A percentile compares a stretch with the other conserved stretches of the same genome.
Evolutionary conservation across 495 filamentous ascomycete genomes (phyloP).

Genomic region (Hypoxylon rickii): DNA sequence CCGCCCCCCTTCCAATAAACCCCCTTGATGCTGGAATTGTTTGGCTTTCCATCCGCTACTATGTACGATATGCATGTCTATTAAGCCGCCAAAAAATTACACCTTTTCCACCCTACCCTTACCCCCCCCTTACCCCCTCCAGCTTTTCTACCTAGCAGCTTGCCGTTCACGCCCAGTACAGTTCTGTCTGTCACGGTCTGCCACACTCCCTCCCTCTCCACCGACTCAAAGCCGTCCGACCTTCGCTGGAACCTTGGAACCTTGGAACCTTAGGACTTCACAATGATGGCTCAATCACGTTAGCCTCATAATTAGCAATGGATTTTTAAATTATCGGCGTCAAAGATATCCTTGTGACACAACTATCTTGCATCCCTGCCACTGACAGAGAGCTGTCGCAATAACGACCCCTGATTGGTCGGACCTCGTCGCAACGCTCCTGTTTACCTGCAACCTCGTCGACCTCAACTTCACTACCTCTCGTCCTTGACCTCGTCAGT

Average conservation of each 20-base stretch:
- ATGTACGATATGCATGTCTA: background rate
- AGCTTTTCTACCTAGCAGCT: background rate
- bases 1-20: background rate
- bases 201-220: conserved; percentile 7
- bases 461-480: conserved; percentile 31
- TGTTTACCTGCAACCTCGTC: conserved; percentile 37
- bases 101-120: conserved; percentile 2
- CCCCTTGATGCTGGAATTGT: conserved; percentile 1
- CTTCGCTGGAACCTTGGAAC: conserved; percentile 27
- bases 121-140: conserved; percentile 10
- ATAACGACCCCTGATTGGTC: conserved; percentile 26
- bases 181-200: background rate
- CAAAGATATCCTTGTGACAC: conserved; percentile 34
- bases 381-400: conserved; percentile 29
- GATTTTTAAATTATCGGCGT: conserved; percentile 34
- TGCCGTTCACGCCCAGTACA: background rate
- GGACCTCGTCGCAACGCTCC: conserved; percentile 32
- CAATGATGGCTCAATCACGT: conserved; percentile 36
- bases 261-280: too few species aligned
- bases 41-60: conserved; percentile 4
- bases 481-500: conserved; percentile 26
- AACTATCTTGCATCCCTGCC: conserved; percentile 30
- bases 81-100: conserved; percentile 12
- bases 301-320: conserved; percentile 35
- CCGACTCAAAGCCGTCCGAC: conserved; percentile 12